Percentiles rank a stretch among this genome's conserved stretches.
phyloP scores from a whole-genome alignment of 306 rosid genomes.

The Pyrus betulifolia region DNA sequence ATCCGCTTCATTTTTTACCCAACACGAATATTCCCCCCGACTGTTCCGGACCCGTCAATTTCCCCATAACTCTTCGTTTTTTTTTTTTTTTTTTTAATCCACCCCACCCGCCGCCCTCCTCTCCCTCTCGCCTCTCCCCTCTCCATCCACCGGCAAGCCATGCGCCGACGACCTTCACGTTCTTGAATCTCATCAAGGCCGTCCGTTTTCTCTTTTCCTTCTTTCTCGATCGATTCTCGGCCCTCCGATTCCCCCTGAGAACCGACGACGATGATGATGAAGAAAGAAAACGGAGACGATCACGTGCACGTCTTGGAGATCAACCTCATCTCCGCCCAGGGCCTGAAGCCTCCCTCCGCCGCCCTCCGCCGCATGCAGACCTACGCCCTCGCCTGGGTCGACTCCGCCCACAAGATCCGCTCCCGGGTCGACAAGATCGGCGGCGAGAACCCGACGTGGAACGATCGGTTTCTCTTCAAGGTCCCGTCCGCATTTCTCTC shows the following conservation, averaged over 20 bases:
- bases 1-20: not conserved
- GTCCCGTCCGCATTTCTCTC: conserved; percentile 62
- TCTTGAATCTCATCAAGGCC: conserved; percentile 21
- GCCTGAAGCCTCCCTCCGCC: conserved; percentile 43
- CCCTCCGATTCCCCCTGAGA: conserved; percentile 16
- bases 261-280: conserved; percentile 11
- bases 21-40: not conserved
- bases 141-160: conserved; percentile 9
- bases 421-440: conserved; percentile 63
- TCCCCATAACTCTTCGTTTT: not conserved
- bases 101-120: not conserved
- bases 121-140: not conserved
- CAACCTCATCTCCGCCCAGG: conserved; percentile 90
- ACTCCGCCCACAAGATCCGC: conserved; percentile 50
- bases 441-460: conserved; percentile 76
- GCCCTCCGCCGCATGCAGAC: conserved; percentile 39
- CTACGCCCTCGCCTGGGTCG: conserved; percentile 66
- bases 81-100: not conserved
- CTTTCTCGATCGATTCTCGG: conserved; percentile 26
- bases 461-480: conserved; percentile 81
- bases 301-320: conserved; percentile 58
- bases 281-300: conserved; percentile 13
- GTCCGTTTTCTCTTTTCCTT: conserved; percentile 1
- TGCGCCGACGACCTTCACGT: not conserved
- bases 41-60: not conserved